Percentiles rank a stretch among this genome's conserved stretches.
phyloP scores from a whole-genome alignment of 2,329 filamentous ascomycete species.

The Penicillium italicum region DNA sequence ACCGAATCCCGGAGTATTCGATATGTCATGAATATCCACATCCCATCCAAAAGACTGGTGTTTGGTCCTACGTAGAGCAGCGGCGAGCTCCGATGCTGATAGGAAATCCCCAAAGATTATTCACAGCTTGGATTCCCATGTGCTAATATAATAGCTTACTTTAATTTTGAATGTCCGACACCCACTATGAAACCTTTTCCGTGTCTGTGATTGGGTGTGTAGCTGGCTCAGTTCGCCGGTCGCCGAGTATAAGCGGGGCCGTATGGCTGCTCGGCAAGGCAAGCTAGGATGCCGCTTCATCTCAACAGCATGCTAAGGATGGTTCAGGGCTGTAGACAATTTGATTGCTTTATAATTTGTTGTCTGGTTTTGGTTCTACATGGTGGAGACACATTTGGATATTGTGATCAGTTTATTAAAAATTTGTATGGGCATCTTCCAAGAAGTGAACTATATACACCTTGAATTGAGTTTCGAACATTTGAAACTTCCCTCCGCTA shows the following conservation, averaged over 20 bases:
- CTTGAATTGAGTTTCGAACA: not conserved
- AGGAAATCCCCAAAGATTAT: constrained; percentile 7
- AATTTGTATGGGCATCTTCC: not conserved
- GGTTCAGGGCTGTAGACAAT: not conserved
- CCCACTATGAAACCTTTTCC: not conserved
- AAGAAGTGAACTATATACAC: not conserved
- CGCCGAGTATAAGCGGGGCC: not conserved
- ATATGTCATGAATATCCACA: not conserved
- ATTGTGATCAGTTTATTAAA: not conserved
- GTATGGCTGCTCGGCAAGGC: constrained; percentile 1
- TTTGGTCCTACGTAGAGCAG: constrained; percentile 15
- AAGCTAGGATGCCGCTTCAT: not conserved
- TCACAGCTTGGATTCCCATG: constrained; percentile 14
- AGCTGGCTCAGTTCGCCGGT: constrained; percentile 1
- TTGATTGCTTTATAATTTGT: not conserved
- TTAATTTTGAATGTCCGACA: not conserved
- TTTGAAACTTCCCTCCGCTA: not conserved
- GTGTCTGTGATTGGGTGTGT: constrained; percentile 1
- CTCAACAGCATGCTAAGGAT: not conserved
- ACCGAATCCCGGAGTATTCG: not conserved
- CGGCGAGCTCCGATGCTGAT: constrained; percentile 14
- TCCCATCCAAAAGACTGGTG: not conserved
- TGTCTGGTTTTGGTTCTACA: not conserved
- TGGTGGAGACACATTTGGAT: not conserved
- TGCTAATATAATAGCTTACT: constrained; percentile 17